Conservation (phyloP, 1,139 yeast genomes). For the Wickerhamomyces sp. region DNA sequence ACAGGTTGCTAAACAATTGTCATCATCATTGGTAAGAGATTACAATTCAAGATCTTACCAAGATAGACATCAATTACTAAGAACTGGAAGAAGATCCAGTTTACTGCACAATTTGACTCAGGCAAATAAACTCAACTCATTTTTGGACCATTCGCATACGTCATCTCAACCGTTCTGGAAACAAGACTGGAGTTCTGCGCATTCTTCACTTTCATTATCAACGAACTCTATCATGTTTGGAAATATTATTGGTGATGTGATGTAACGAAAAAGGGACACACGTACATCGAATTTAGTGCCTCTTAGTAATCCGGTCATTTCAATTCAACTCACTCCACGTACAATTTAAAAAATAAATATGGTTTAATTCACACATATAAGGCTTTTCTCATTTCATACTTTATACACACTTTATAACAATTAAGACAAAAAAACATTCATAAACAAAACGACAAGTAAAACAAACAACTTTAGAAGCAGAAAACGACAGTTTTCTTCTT, state of each 20-base stretch:
- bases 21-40: conserved; percentile 17
- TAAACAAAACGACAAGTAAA: not conserved
- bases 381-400: too few relatives aligned
- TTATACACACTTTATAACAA: too few relatives aligned
- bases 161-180: conserved; percentile 20
- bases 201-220: conserved; percentile 22
- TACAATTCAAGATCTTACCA: not conserved
- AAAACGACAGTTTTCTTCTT: not conserved
- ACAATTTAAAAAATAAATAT: too few relatives aligned
- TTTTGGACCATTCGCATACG: conserved; percentile 6
- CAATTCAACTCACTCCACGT: too few relatives aligned
- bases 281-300: too few relatives aligned
- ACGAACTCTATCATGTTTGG: conserved; percentile 23
- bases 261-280: conserved; percentile 2
- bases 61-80: conserved; percentile 3
- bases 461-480: not conserved
- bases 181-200: conserved; percentile 20
- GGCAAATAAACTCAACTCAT: conserved; percentile 7
- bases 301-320: too few relatives aligned
- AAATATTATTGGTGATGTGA: conserved; percentile 17
- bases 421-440: too few relatives aligned
- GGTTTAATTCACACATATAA: too few relatives aligned
- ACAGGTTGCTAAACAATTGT: conserved; percentile 19
- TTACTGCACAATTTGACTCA: conserved; percentile 16
- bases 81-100: conserved; percentile 17